Evolutionary conservation across 345 rosid species (phyloP).

Genomic region (Reutealis trisperma): DNA sequence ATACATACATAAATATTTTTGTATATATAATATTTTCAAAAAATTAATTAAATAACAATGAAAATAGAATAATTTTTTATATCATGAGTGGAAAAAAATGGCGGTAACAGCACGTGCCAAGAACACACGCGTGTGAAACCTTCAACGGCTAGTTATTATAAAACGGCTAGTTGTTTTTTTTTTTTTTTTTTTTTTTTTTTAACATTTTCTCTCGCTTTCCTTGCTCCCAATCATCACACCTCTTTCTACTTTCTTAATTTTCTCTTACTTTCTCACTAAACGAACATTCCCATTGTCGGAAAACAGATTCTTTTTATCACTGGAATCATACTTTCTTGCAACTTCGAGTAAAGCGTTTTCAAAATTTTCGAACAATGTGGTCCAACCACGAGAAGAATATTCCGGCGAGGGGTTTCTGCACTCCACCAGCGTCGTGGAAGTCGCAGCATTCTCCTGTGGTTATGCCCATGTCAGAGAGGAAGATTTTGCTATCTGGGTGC

Average conservation of each 20-base stretch:
- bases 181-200: background rate
- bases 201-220: background rate
- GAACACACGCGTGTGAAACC: background rate
- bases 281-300: background rate
- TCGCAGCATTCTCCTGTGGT: conserved; percentile 20
- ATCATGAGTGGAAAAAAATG: background rate
- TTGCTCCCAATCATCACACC: conserved; percentile 19
- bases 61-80: too few species aligned
- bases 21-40: too few species aligned
- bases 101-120: conserved; percentile 1
- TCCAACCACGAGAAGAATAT: conserved; percentile 32
- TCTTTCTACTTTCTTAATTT: background rate
- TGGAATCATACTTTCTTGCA: background rate
- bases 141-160: conserved; percentile 31
- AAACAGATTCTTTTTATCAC: background rate
- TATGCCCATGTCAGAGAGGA: conserved; percentile 60
- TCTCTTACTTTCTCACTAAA: background rate
- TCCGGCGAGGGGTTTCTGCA: conserved; percentile 42
- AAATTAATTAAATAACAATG: too few species aligned
- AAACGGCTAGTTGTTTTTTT: conserved; percentile 25
- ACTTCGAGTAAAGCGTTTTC: background rate
- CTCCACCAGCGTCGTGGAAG: conserved; percentile 58
- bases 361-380: conserved; percentile 31
- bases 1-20: too few species aligned
- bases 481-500: conserved; percentile 35